These are phyloP conservation scores for Chenopodium formosanum DNA, from an alignment of 148 eudicot species.

Conservation along the genomic window DNA sequence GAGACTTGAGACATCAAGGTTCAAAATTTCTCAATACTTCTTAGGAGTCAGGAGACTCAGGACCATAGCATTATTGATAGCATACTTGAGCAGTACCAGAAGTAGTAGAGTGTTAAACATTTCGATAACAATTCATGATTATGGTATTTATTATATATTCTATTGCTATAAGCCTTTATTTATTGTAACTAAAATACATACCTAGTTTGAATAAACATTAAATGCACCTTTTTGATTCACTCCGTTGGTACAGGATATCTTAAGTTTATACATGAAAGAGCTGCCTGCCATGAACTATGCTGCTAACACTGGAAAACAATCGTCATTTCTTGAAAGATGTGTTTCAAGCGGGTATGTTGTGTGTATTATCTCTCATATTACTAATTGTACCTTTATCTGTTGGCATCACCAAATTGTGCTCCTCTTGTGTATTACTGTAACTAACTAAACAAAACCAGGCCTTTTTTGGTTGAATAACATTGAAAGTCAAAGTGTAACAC, in stretches of 20 bases:
- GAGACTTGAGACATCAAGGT: neutral
- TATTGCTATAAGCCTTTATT: neutral
- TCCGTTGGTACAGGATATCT: slow-evolving; percentile 50
- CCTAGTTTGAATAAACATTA: neutral
- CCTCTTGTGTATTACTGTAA: neutral
- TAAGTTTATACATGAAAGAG: slow-evolving; percentile 60
- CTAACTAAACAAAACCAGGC: neutral
- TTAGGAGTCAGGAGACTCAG: neutral
- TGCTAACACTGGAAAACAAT: slow-evolving; percentile 87
- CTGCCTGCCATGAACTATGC: slow-evolving; percentile 90
- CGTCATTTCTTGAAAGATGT: slow-evolving; percentile 84
- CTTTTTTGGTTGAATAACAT: neutral
- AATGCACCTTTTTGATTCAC: neutral
- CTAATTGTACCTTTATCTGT: neutral
- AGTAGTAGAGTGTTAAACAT: neutral
- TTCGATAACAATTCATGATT: no score
- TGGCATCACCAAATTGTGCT: neutral
- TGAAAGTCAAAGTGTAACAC: neutral
- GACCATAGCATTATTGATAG: no score
- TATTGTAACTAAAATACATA: neutral
- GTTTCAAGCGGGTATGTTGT: slow-evolving; percentile 70
- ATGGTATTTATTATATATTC: neutral
- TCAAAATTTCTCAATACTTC: neutral
- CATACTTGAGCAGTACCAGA: neutral
- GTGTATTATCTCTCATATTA: slow-evolving; percentile 1